phyloP scores from a whole-genome alignment of 2,329 filamentous ascomycete genomes.

The Stagonosporopsis rhizophila region DNA sequence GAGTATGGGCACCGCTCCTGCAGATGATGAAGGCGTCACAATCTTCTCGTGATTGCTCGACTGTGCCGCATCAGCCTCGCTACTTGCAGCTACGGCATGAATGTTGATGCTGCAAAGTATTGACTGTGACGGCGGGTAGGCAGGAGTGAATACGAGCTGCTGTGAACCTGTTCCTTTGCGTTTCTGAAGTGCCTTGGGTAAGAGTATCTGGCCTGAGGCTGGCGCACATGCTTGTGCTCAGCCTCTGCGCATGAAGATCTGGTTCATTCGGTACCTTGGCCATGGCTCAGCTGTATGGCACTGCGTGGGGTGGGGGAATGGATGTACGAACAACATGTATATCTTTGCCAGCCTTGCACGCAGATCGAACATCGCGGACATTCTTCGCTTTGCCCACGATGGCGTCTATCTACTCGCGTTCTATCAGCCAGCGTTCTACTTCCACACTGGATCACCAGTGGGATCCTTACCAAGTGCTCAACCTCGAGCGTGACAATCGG shows the following conservation, averaged over 20 bases:
- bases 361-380: neutral
- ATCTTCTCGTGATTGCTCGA: neutral
- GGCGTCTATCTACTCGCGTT: neutral
- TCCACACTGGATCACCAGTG: constrained; percentile 8
- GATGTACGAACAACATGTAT: neutral
- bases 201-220: neutral
- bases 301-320: neutral
- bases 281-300: neutral
- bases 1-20: neutral
- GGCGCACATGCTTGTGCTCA: neutral
- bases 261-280: neutral
- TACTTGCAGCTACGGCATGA: neutral
- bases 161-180: neutral
- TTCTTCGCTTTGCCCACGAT: neutral
- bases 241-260: constrained; percentile 2
- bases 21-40: neutral
- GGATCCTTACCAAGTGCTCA: constrained; percentile 18
- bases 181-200: neutral
- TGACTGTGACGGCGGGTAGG: neutral
- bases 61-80: constrained; percentile 21
- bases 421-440: neutral
- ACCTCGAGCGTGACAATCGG: constrained; percentile 11
- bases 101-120: neutral
- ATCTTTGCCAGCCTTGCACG: neutral
- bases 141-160: neutral